Conservation (phyloP, 1,284 basidiomycete species). For the Hymenochaete sp. region DNA sequence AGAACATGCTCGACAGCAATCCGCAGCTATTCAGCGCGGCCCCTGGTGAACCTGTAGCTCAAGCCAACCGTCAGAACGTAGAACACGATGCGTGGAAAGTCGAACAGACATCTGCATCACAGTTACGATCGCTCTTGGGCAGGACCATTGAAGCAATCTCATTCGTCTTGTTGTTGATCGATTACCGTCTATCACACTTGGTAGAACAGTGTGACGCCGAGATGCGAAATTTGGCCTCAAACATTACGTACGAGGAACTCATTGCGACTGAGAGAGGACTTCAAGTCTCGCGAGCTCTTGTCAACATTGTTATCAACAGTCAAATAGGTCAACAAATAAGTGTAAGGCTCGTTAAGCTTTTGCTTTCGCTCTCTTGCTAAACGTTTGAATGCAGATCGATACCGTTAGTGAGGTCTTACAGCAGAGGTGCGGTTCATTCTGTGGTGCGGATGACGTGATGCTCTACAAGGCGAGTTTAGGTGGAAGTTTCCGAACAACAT, state of each 20-base stretch:
- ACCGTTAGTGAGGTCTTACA: slow-evolving; percentile 93
- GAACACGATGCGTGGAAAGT: slow-evolving; percentile 85
- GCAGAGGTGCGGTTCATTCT: slow-evolving; percentile 93
- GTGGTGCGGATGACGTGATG: slow-evolving; percentile 96
- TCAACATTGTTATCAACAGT: slow-evolving; percentile 94
- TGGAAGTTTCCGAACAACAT: slow-evolving; percentile 13
- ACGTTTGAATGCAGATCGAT: slow-evolving; percentile 59
- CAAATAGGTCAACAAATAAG: slow-evolving; percentile 95
- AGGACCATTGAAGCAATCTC: slow-evolving; percentile 88
- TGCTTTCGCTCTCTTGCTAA: background rate
- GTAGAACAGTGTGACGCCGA: slow-evolving; percentile 70
- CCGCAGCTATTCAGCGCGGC: slow-evolving; percentile 73
- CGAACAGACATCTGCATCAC: slow-evolving; percentile 73
- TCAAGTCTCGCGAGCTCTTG: slow-evolving; percentile 77
- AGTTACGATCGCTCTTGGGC: slow-evolving; percentile 65
- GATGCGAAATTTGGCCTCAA: slow-evolving; percentile 57
- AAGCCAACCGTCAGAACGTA: slow-evolving; percentile 42
- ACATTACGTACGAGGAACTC: slow-evolving; percentile 77
- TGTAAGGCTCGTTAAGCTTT: slow-evolving; percentile 58
- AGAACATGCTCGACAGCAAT: slow-evolving; percentile 69
- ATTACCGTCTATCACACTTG: slow-evolving; percentile 85
- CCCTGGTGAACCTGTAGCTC: slow-evolving; percentile 51
- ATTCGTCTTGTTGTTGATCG: slow-evolving; percentile 85
- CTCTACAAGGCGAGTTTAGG: slow-evolving; percentile 72
- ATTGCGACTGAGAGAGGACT: slow-evolving; percentile 79